phyloP scores from a whole-genome alignment of 2,329 filamentous ascomycete genomes.

The Sphaerulina vaccinii region DNA sequence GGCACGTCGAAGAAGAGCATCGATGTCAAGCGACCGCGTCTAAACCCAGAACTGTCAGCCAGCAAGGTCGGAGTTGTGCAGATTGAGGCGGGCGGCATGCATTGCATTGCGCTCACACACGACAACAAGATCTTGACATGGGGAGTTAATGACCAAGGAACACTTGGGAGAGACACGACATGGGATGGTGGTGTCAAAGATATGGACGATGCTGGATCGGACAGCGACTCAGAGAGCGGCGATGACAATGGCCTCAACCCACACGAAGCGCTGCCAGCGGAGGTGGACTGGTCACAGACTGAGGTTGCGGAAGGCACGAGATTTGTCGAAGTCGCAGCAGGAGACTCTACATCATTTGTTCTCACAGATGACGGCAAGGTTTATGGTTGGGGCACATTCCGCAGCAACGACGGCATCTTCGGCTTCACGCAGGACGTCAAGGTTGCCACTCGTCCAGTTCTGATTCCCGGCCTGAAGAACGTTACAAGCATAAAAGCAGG shows the following conservation, averaged over 20 bases:
- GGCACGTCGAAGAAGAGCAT: constrained; percentile 65
- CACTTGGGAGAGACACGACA: constrained; percentile 70
- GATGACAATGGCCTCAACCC: constrained; percentile 67
- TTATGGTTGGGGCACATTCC: constrained; percentile 83
- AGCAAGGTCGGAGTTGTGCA: constrained; percentile 67
- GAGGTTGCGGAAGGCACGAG: constrained; percentile 56
- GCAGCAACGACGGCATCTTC: constrained; percentile 65
- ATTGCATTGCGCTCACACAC: constrained; percentile 71
- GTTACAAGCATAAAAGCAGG: constrained; percentile 64
- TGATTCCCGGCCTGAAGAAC: constrained; percentile 64
- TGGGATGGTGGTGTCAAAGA: constrained; percentile 64
- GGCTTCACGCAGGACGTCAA: constrained; percentile 59
- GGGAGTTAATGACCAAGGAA: constrained; percentile 84
- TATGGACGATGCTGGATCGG: constrained; percentile 55
- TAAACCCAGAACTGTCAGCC: constrained; percentile 61
- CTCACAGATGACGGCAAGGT: constrained; percentile 73
- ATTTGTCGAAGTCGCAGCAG: constrained; percentile 67
- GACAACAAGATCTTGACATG: constrained; percentile 82
- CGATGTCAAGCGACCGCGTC: constrained; percentile 72
- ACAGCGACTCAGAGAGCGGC: constrained; percentile 54
- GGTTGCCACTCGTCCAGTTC: constrained; percentile 53
- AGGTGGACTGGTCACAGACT: constrained; percentile 35
- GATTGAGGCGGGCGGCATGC: constrained; percentile 78
- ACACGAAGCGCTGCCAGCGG: constrained; percentile 65
- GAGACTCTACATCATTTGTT: constrained; percentile 73